A percentile compares a stretch with the other conserved stretches of the same genome.
These are phyloP conservation scores for Diplodia seriata DNA, from an alignment of 2,329 filamentous ascomycete genomes.

Conservation along the genomic window DNA sequence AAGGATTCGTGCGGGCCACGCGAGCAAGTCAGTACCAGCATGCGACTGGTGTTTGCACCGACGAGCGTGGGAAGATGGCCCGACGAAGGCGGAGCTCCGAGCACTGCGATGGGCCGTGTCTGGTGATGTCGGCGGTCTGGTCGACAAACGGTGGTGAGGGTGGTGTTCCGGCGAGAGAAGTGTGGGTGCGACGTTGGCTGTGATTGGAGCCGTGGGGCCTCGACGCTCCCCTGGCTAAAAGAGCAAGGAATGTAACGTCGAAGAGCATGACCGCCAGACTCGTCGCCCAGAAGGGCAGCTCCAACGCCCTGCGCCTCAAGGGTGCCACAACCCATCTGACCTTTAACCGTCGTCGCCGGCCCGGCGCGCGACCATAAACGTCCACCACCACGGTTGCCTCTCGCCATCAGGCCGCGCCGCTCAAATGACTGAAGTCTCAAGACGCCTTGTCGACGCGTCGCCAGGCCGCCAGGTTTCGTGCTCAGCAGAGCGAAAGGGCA, in stretches of 20 bases:
- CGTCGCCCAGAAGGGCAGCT: slow-evolving; percentile 17
- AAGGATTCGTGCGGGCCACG: slow-evolving; percentile 7
- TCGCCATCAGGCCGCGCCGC: slow-evolving; percentile 1
- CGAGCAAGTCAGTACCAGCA: slow-evolving; percentile 17
- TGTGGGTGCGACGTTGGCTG: neutral
- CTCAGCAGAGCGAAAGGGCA: neutral
- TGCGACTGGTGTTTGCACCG: neutral
- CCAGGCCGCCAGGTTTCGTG: neutral
- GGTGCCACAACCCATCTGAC: slow-evolving; percentile 20
- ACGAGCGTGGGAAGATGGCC: neutral
- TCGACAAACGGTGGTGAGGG: neutral
- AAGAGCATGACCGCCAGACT: slow-evolving; percentile 25
- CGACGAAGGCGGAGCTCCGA: neutral
- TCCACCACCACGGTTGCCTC: neutral
- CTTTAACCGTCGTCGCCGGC: neutral
- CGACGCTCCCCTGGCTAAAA: neutral
- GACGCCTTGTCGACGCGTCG: neutral
- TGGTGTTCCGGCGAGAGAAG: neutral
- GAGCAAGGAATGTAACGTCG: slow-evolving; percentile 22
- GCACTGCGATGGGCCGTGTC: neutral
- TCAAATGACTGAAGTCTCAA: slow-evolving; percentile 23
- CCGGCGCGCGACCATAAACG: neutral
- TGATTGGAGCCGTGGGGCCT: neutral
- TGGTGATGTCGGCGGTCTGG: neutral
- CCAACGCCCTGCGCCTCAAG: neutral